Evolutionary conservation across 2,329 filamentous ascomycete species (phyloP).

Genomic region (Aspergillus felis): DNA sequence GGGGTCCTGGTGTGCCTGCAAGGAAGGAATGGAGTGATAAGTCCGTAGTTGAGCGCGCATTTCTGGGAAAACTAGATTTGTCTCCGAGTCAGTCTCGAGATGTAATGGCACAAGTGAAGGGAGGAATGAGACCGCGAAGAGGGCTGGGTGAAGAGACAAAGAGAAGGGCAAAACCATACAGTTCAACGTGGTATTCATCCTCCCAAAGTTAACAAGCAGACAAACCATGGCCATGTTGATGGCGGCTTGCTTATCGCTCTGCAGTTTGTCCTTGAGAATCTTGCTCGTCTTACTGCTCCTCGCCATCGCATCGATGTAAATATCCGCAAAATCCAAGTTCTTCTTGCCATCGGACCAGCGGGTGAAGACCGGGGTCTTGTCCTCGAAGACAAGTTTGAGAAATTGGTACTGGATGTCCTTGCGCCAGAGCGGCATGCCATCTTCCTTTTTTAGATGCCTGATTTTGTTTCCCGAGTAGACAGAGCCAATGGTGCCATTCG

Average conservation of each 20-base stretch:
- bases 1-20: constrained; percentile 91
- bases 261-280: constrained; percentile 91
- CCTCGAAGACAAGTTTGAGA: constrained; percentile 59
- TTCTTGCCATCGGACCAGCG: constrained; percentile 82
- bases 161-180: constrained; percentile 55
- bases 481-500: constrained; percentile 62
- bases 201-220: constrained; percentile 89
- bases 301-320: constrained; percentile 98
- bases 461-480: constrained; percentile 67
- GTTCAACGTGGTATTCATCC: constrained; percentile 98
- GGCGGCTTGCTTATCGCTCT: constrained; percentile 85
- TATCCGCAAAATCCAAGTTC: constrained; percentile 76
- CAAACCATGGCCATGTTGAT: constrained; percentile 99
- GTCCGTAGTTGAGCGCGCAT: constrained; percentile 97
- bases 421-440: constrained; percentile 63
- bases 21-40: constrained; percentile 94
- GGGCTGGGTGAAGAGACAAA: neutral
- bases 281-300: constrained; percentile 99
- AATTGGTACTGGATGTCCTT: constrained; percentile 67
- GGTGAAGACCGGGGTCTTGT: constrained; percentile 69
- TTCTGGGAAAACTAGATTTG: constrained; percentile 80
- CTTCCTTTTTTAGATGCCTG: constrained; percentile 63
- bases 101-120: neutral
- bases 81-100: constrained; percentile 1
- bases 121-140: neutral